phyloP scores from a whole-genome alignment of 139 green algal species.

The Chlorella sorokiniana region DNA sequence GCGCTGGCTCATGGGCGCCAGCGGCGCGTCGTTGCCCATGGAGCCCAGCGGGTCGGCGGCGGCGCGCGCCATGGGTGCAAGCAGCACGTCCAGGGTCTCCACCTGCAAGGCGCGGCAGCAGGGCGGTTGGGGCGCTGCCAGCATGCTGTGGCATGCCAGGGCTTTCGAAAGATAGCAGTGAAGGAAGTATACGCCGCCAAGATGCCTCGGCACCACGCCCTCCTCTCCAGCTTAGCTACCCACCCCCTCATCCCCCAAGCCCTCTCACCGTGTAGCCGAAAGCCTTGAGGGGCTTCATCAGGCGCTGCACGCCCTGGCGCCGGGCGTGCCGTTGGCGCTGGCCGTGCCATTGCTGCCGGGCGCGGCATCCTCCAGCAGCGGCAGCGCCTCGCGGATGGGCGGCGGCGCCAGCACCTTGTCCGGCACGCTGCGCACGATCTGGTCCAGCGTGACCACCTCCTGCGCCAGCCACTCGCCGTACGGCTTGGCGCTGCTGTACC shows the following conservation, averaged over 20 bases:
- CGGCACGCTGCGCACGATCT: slow-evolving; percentile 58
- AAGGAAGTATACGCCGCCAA: too few species aligned
- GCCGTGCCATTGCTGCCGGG: slow-evolving; percentile 48
- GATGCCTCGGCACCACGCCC: background rate
- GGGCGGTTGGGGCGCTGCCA: too few species aligned
- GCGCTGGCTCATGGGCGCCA: slow-evolving; percentile 81
- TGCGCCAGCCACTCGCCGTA: slow-evolving; percentile 87
- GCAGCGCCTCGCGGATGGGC: background rate
- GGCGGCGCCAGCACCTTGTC: slow-evolving; percentile 3
- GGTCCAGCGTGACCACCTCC: slow-evolving; percentile 72
- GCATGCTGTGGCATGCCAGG: too few species aligned
- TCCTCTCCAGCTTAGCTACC: background rate
- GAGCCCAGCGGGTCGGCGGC: slow-evolving; percentile 90
- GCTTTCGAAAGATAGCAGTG: too few species aligned
- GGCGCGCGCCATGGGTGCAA: slow-evolving; percentile 86
- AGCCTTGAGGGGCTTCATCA: slow-evolving; percentile 50
- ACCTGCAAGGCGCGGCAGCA: background rate
- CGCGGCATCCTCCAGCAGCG: background rate
- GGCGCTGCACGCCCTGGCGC: slow-evolving; percentile 25
- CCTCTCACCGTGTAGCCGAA: slow-evolving; percentile 78
- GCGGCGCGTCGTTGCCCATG: slow-evolving; percentile 95
- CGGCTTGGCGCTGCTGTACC: slow-evolving; percentile 70
- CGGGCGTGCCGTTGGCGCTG: slow-evolving; percentile 32
- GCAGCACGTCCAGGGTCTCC: slow-evolving; percentile 90
- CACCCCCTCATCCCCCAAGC: background rate